Evolutionary conservation across 176 grass and related monocot species (phyloP).

Genomic region (Pontederia crassipes): DNA sequence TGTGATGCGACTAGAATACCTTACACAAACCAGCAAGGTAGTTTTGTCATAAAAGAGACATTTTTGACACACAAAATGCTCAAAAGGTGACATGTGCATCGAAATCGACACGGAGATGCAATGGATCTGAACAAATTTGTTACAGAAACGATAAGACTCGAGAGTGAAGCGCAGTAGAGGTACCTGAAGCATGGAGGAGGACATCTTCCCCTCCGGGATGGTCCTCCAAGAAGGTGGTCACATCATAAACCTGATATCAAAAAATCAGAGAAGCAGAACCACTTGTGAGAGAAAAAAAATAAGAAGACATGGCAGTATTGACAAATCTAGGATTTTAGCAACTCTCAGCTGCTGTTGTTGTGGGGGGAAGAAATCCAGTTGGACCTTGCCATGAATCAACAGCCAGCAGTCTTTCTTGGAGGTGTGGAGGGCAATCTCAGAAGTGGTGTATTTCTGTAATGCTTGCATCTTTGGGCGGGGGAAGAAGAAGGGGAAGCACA

Average conservation of each 20-base stretch:
- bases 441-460: background rate
- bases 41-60: too few species aligned
- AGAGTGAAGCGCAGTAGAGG: background rate
- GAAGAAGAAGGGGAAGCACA: slow-evolving; percentile 27
- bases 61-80: too few species aligned
- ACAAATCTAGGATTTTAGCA: too few species aligned
- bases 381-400: slow-evolving; percentile 17
- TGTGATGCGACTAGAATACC: too few species aligned
- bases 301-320: background rate
- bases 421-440: slow-evolving; percentile 19
- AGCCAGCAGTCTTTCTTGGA: slow-evolving; percentile 18
- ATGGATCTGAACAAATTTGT: background rate
- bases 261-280: background rate
- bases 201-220: slow-evolving; percentile 15
- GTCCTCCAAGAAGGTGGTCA: slow-evolving; percentile 13
- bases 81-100: too few species aligned
- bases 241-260: slow-evolving; percentile 16
- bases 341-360: too few species aligned
- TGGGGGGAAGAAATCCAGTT: background rate
- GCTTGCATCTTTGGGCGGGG: slow-evolving; percentile 14
- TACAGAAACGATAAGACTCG: background rate
- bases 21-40: too few species aligned
- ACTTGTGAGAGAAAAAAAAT: background rate
- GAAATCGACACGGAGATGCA: background rate
- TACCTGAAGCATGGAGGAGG: slow-evolving; percentile 9